Base-by-base conservation (phyloP, 495 filamentous ascomycete species). In the Trypethelium eluteriae region DNA sequence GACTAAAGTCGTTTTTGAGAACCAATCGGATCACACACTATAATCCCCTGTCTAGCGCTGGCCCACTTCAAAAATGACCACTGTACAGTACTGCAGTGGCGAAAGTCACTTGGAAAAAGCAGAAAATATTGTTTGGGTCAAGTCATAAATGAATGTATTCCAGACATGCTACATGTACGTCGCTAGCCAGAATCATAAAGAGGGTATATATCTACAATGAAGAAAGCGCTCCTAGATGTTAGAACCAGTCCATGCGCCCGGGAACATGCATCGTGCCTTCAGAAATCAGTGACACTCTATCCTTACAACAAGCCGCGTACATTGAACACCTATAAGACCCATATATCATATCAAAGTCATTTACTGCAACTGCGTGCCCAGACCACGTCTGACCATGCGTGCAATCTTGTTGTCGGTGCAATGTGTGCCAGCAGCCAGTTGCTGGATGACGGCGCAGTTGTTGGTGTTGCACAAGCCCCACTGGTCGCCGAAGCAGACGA, bases 401-500 rank as follows among this genome's bases (percentile, higher is more conserved):
- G 41, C 49, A 62, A 77, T 70, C 50, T 63, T 44, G 32, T 72
- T 74, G 32, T 72, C 68, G n/a, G 69, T 62, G 66, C 76, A 78
- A 5, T 64, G 53, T 0, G 69, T 78, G 32, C 76, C 76, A 5
- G 65, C 62, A 14, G 76, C 72, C n/a, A 78, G 63, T 34, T 65
- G 65, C 57, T 76, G 70, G 2, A 69, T 65, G 32, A 74, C 62
- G 16, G 74, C 76, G 62, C 62, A 74, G 59, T 72, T 72, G 35
- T 65, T 53, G 66, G 66, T 65, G 68, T 74, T 65, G 70, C 76
- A 78, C 57, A 75, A 47, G 47, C 74, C 76, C 62, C 71, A 78
- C 41, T 72, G 66, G 18, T 18, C 64, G 68, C 75, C 71, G 35
- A 74, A 72, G 71, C 76, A 78, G 67, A 78, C 69, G 12, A 78